Evolutionary conservation across 2,329 filamentous ascomycete species (phyloP), one percentile per base, ranked within the genome.

Genomic region (Fusarium sp.): DNA sequence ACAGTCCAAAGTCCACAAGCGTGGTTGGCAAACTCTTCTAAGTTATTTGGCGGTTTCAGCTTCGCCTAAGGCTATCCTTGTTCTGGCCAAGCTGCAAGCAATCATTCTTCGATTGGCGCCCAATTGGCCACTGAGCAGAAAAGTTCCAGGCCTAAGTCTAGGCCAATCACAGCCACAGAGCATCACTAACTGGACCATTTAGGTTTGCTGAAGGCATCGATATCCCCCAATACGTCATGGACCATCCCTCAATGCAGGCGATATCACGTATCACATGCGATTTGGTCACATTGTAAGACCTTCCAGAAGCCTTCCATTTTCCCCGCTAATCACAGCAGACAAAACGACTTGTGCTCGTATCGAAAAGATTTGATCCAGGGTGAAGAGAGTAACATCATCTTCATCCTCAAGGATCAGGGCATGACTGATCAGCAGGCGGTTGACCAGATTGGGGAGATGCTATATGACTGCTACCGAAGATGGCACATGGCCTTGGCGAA

Each of bases 181-280:
- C 15, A 22, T 26, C 33, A 44, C 56, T 48, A 47, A 68, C 55
- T 65, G 30, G 24, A 36, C 31, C 36, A 30, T 51, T 51, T 50
- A 69, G 66, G 28, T 69, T 69, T 26, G 66, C 66, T 13, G 66
- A 69, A 30, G 44, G 30, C 33, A 69, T 69, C 31, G 65, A 69
- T 26, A 44, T 69, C 3, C 66, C 66, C 13, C 66, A 69, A 64
- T 44, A 69, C 50, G 57, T 69, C 44, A 69, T 69, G 50, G 65
- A 69, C 6, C 66, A 69, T 64, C 44, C 50, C 1, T 69, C 66
- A 4, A 30, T 69, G 5, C 65, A 69, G 31, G 66, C 66, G 3
- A 69, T 69, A 30, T 69, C 66, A 15, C 50, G 66, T 28, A 69
- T 69, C 24, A 69, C 66, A 9, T 69, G 65, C 42, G 66, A 69